phyloP scores from a whole-genome alignment of 2,329 filamentous ascomycete species.

The Colletotrichum kahawae region DNA sequence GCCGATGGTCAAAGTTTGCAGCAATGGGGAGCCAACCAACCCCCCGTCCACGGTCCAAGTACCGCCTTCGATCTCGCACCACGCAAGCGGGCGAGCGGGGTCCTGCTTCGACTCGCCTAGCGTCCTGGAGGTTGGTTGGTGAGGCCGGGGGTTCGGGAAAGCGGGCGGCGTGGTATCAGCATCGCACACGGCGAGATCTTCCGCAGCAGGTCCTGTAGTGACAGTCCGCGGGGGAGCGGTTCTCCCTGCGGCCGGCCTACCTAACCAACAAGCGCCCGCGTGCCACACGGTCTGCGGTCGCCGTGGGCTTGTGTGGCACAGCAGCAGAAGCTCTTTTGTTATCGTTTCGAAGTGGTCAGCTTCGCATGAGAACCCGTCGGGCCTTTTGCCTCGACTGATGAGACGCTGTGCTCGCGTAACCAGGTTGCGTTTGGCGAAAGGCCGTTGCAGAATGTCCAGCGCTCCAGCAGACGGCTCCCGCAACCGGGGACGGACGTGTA shows the following conservation, averaged over 20 bases:
- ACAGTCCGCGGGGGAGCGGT: not conserved
- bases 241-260: not conserved
- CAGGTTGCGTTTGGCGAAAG: not conserved
- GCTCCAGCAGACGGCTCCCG: not conserved
- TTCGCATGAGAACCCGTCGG: not conserved
- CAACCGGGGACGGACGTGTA: not conserved
- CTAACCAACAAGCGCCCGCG: not conserved
- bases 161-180: slow-evolving; percentile 9
- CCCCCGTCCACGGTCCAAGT: not conserved
- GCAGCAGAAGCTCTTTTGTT: not conserved
- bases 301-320: not conserved
- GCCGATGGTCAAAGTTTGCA: not conserved
- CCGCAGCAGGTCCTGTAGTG: not conserved
- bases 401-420: not conserved
- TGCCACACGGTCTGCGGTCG: not conserved
- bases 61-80: not conserved
- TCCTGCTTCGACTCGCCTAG: not conserved
- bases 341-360: not conserved
- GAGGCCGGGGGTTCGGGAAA: not conserved
- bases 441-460: not conserved
- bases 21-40: not conserved
- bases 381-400: not conserved
- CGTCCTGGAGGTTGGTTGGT: not conserved
- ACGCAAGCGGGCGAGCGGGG: not conserved
- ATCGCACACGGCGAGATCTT: slow-evolving; percentile 1